Conservation (phyloP, 1,284 basidiomycete genomes). For the Ustilago trichophora region DNA sequence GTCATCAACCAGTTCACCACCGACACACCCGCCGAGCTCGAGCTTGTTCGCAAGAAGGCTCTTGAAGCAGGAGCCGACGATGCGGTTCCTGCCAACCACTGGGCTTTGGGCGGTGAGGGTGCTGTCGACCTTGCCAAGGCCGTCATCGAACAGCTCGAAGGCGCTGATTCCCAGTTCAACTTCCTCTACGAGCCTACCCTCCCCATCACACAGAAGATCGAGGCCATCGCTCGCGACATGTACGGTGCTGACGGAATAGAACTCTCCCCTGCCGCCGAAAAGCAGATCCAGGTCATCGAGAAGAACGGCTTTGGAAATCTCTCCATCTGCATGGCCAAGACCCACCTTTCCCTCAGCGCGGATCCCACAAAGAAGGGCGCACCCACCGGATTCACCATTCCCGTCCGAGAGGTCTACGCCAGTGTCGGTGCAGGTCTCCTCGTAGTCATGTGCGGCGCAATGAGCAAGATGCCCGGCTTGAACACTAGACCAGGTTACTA, state of each 20-base stretch:
- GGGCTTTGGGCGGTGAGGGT: constrained; percentile 62
- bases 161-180: constrained; percentile 55
- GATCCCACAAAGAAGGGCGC: constrained; percentile 60
- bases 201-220: constrained; percentile 62
- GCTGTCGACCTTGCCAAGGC: constrained; percentile 61
- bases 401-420: constrained; percentile 86
- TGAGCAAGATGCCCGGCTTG: constrained; percentile 96
- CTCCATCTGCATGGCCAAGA: constrained; percentile 96
- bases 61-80: constrained; percentile 90
- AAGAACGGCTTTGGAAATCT: constrained; percentile 80
- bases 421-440: constrained; percentile 95
- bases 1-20: constrained; percentile 93
- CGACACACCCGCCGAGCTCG: constrained; percentile 89
- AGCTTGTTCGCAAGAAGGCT: constrained; percentile 82
- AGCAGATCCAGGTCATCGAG: constrained; percentile 90
- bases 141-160: constrained; percentile 59
- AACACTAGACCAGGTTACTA: constrained; percentile 83
- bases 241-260: constrained; percentile 65
- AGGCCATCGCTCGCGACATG: constrained; percentile 63
- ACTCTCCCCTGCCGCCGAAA: constrained; percentile 76
- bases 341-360: constrained; percentile 69
- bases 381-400: constrained; percentile 78
- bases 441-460: constrained; percentile 76
- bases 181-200: constrained; percentile 63
- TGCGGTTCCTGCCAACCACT: constrained; percentile 94